Evolutionary conservation across 371 early-diverging fungal genomes (phyloP), one percentile per base, ranked within the genome.

Genomic region (Mucor velutinosus): DNA sequence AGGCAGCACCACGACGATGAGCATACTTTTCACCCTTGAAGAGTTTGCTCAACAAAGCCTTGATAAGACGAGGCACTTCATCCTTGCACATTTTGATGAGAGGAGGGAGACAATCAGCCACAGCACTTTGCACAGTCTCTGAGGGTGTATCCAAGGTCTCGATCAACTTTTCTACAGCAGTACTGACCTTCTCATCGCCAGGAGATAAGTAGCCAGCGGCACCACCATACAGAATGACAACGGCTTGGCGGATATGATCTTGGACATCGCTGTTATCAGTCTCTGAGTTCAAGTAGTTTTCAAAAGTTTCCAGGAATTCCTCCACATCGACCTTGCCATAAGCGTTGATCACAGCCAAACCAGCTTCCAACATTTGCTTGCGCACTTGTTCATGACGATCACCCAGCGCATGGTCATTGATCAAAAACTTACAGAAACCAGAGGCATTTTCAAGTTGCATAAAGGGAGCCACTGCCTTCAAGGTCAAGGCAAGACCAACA

Each of bases 41-140:
- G 17, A 93, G 68, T 65, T 84, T 87, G 17, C 92, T 81, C 69
- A 94, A 76, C n/a, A 97, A 78, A 32, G 75, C 59, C 58, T 89
- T 81, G 56, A 94, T 75, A 43, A 95, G 79, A 4, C 72, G 71
- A 23, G 91, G 88, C 1, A 90, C 89, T 32, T 84, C 85, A 4
- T 84, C 84, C 66, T 84, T 85, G 61, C 89, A 81, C 64, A 82
- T 84, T 75, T 93, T 93, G 66, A 95, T 86, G 58, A 98, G 80
- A n/a, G 94, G 91, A n/a, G 97, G 95, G 64, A 99, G 81, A 70
- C 98, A 97, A 64, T 95, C 92, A 7, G 94, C 86, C 17, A 98
- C 98, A 17, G 98, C 97, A 27, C 90, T 84, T 80, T 99, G 99
- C 21, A 99, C 98, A 7, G 93, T 76, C 78, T 98, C 99, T 0